Evolutionary conservation across 1,139 yeast genomes (phyloP).

Genomic region (Nakaseomyces glabratus): DNA sequence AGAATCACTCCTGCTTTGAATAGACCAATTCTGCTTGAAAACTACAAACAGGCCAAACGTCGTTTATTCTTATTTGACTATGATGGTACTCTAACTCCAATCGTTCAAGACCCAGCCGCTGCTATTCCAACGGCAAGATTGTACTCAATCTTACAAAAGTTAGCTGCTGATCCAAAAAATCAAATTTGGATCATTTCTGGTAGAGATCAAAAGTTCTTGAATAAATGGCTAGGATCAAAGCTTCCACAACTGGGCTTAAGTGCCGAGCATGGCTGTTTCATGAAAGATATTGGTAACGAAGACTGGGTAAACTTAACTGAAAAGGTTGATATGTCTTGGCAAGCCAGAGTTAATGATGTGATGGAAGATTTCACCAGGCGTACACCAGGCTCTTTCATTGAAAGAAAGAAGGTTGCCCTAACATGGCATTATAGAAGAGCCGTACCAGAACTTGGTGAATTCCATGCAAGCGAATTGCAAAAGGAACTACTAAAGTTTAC

Average conservation of each 20-base stretch:
- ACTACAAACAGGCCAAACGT: constrained; percentile 52
- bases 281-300: constrained; percentile 53
- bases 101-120: constrained; percentile 95
- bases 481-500: constrained; percentile 58
- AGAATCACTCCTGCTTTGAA: constrained; percentile 75
- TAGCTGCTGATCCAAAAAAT: constrained; percentile 71
- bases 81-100: constrained; percentile 95
- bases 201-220: constrained; percentile 83
- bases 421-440: constrained; percentile 97
- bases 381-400: constrained; percentile 86
- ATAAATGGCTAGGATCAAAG: constrained; percentile 74
- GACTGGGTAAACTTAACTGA: constrained; percentile 83
- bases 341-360: constrained; percentile 61
- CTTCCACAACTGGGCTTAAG: constrained; percentile 61
- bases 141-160: constrained; percentile 46
- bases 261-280: constrained; percentile 97
- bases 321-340: constrained; percentile 90
- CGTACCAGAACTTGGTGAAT: constrained; percentile 85
- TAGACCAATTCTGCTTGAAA: constrained; percentile 52
- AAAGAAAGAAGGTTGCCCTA: constrained; percentile 82
- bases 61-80: constrained; percentile 87
- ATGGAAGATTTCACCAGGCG: constrained; percentile 69
- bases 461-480: constrained; percentile 70
- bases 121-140: constrained; percentile 85
- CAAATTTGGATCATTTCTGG: constrained; percentile 95